Base-by-base conservation (phyloP, 78 protist genomes). In the Isochrysis galbana region DNA sequence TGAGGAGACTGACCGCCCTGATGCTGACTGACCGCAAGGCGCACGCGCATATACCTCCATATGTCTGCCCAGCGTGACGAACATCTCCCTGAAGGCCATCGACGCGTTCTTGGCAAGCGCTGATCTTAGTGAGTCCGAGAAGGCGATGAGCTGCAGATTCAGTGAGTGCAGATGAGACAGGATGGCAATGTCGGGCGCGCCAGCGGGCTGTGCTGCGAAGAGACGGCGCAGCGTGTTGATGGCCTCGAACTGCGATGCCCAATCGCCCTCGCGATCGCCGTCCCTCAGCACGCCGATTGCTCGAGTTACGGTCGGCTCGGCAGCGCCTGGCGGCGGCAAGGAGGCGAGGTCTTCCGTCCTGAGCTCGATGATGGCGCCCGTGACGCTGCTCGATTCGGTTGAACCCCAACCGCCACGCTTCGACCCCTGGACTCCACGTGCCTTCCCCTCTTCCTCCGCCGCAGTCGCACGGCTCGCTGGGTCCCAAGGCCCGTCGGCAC, bases 21-120 rank as follows among this genome's bases (percentile, higher is more conserved):
- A n/a, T n/a, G n/a, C n/a, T n/a, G n/a, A n/a, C n/a, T n/a, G n/a
- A n/a, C n/a, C n/a, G n/a, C n/a, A n/a, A n/a, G n/a, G n/a, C n/a
- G n/a, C n/a, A n/a, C n/a, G n/a, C n/a, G n/a, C n/a, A n/a, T n/a
- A n/a, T n/a, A 54, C 67, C 67, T 82, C 88, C 61, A 82, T 41
- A 17, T 5, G 34, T 23, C 39, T 11, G 32, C 38, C 54, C 5
- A 82, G 48, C 23, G 5, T 4, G 1, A 1, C 17, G 14, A 82
- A 82, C 67, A 82, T 44, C 67, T 82, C 88, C 22, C 88, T 14
- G 88, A 45, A 82, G 61, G 42, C 23, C 19, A 23, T 22, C 42
- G 10, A 5, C 88, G 88, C 88, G 88, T 82, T 82, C 88, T 82
- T 82, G 67, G 67, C 34, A 5, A 82, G 48, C 0, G 48, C 17